Conservation (phyloP, 257 asterid species). For the Hygrophila difformis region DNA sequence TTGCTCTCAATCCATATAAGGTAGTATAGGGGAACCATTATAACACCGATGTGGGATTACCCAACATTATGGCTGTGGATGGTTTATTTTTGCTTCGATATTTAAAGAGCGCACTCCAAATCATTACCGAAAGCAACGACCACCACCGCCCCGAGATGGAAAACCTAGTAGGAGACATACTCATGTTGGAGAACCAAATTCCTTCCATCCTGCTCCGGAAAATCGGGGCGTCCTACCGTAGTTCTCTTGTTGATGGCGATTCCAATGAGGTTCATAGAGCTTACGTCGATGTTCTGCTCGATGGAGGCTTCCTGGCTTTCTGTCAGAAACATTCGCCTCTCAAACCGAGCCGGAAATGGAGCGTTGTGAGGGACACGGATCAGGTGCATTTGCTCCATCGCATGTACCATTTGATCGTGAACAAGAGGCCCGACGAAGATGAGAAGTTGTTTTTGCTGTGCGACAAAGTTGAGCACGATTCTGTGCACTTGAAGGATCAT, state of each 20-base stretch:
- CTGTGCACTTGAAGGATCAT: too few species aligned
- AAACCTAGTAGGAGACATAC: slow-evolving; percentile 15
- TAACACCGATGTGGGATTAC: too few species aligned
- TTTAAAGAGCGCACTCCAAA: not conserved
- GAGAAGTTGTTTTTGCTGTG: too few species aligned
- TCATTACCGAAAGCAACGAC: too few species aligned
- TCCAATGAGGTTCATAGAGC: not conserved
- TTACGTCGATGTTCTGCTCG: too few species aligned
- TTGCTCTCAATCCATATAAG: too few species aligned
- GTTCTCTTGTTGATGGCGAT: not conserved
- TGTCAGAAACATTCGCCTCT: slow-evolving; percentile 27
- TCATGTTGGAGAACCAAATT: slow-evolving; percentile 46
- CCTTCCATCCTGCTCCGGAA: slow-evolving; percentile 18
- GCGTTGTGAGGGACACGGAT: not conserved
- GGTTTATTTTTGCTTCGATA: slow-evolving; percentile 25
- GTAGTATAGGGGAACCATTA: too few species aligned
- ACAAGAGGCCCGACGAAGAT: not conserved
- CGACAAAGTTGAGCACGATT: too few species aligned
- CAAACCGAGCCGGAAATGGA: not conserved
- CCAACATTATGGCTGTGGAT: slow-evolving; percentile 30
- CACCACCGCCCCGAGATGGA: not conserved
- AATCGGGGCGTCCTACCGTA: slow-evolving; percentile 4
- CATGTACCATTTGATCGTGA: slow-evolving; percentile 25
- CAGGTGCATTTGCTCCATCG: slow-evolving; percentile 21
- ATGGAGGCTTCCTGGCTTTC: slow-evolving; percentile 1